These are phyloP conservation scores for Talaromyces trachyspermus DNA, from an alignment of 495 filamentous ascomycete species.

Conservation along the genomic window DNA sequence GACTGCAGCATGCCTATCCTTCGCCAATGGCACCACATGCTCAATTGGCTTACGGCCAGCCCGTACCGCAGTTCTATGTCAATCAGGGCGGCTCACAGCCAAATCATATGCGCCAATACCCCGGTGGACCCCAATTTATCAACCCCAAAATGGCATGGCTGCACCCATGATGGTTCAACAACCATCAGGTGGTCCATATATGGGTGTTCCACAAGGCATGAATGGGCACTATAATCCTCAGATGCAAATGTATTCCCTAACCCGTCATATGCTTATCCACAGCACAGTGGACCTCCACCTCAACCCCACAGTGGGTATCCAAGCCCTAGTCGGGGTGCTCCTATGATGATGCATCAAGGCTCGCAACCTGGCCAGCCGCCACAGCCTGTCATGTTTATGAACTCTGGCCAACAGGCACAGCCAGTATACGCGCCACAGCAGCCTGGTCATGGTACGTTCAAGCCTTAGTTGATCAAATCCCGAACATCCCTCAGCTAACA, in stretches of 20 bases:
- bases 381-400: conserved; percentile 56
- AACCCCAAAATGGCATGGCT: conserved; percentile 56
- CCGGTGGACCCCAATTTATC: conserved; percentile 56
- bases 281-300: conserved; percentile 48
- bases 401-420: conserved; percentile 59
- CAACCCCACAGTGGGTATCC: conserved; percentile 71
- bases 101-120: conserved; percentile 35
- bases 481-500: conserved; percentile 21
- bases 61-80: conserved; percentile 62
- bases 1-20: conserved; percentile 64
- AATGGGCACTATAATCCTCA: conserved; percentile 53
- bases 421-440: conserved; percentile 59
- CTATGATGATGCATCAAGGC: conserved; percentile 79
- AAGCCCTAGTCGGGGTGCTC: conserved; percentile 69
- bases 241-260: conserved; percentile 69
- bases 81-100: conserved; percentile 53
- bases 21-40: conserved; percentile 60
- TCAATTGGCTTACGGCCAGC: conserved; percentile 66
- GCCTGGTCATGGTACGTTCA: conserved; percentile 56
- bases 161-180: conserved; percentile 79
- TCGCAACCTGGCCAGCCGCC: conserved; percentile 65
- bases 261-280: conserved; percentile 58
- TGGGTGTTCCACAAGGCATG: conserved; percentile 48
- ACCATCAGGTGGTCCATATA: conserved; percentile 51
- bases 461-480: conserved; percentile 3